These are phyloP conservation scores for Saposhnikovia divaricata DNA, from an alignment of 129 eudicot genomes.

Conservation along the genomic window DNA sequence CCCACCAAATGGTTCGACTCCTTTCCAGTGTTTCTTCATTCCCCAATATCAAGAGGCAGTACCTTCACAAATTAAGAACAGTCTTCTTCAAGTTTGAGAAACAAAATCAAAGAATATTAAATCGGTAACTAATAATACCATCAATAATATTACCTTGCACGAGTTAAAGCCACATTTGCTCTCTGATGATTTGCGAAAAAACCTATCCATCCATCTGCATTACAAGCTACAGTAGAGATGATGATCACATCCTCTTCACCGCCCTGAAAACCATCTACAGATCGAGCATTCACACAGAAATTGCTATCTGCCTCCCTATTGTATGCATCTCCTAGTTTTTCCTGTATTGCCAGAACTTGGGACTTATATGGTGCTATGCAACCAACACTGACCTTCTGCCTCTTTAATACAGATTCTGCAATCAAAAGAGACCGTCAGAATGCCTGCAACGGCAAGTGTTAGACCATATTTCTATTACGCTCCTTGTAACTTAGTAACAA, in stretches of 20 bases:
- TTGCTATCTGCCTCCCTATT: constrained; percentile 17
- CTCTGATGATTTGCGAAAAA: constrained; percentile 46
- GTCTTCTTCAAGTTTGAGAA: neutral
- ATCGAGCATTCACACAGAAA: constrained; percentile 40
- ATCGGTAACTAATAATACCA: neutral
- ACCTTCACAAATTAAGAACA: constrained; percentile 16
- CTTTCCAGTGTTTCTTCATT: constrained; percentile 37
- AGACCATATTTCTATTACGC: neutral
- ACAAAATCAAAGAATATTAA: neutral
- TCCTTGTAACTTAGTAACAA: neutral
- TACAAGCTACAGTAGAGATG: constrained; percentile 59
- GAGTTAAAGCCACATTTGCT: constrained; percentile 76
- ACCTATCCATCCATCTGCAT: constrained; percentile 37
- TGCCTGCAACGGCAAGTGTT: neutral
- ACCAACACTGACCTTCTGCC: constrained; percentile 49
- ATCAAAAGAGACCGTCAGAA: neutral
- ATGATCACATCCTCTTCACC: constrained; percentile 74
- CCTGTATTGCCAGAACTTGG: constrained; percentile 51
- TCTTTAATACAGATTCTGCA: constrained; percentile 29
- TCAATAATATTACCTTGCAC: constrained; percentile 55
- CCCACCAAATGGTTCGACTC: constrained; percentile 47
- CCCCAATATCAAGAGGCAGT: constrained; percentile 66
- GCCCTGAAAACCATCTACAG: constrained; percentile 79
- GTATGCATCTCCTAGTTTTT: constrained; percentile 37
- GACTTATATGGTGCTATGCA: constrained; percentile 69